phyloP scores from a whole-genome alignment of 768 basidiomycete species.

The Daedaleopsis nitida region DNA sequence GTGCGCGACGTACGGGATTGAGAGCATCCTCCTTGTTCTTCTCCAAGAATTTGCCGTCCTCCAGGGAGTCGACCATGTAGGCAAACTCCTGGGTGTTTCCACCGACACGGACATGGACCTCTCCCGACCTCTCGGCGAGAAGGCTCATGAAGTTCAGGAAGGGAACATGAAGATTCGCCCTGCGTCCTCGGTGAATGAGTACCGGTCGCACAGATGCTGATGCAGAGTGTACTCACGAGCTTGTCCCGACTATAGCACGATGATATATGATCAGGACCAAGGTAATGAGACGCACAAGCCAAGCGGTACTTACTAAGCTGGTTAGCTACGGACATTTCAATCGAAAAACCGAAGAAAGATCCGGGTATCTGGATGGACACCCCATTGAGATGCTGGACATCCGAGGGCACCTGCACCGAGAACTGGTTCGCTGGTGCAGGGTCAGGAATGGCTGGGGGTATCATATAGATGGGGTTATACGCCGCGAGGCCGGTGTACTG shows the following conservation, averaged over 20 bases:
- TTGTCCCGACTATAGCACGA: background rate
- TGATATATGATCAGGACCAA: background rate
- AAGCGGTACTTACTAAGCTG: conserved; percentile 53
- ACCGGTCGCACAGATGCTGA: conserved; percentile 44
- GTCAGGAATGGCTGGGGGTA: conserved; percentile 36
- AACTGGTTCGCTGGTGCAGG: conserved; percentile 24
- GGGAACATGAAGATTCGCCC: conserved; percentile 52
- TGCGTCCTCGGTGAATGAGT: conserved; percentile 21
- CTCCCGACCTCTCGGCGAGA: conserved; percentile 61
- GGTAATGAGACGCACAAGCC: background rate
- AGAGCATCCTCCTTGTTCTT: conserved; percentile 44
- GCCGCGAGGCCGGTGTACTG: conserved; percentile 49
- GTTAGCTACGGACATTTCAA: conserved; percentile 72
- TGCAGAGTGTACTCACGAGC: conserved; percentile 21
- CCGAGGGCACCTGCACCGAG: conserved; percentile 16
- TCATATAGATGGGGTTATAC: conserved; percentile 52
- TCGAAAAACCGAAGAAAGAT: conserved; percentile 70
- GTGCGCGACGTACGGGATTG: conserved; percentile 30
- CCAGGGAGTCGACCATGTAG: conserved; percentile 47
- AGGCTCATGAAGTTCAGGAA: conserved; percentile 81
- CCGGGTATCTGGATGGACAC: conserved; percentile 47
- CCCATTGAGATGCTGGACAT: conserved; percentile 13
- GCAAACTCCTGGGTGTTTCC: conserved; percentile 81
- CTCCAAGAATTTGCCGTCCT: conserved; percentile 49
- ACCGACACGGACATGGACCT: conserved; percentile 66